phyloP scores from a whole-genome alignment of 2,329 filamentous ascomycete species.

The Ophiostoma himal-ulmi region DNA sequence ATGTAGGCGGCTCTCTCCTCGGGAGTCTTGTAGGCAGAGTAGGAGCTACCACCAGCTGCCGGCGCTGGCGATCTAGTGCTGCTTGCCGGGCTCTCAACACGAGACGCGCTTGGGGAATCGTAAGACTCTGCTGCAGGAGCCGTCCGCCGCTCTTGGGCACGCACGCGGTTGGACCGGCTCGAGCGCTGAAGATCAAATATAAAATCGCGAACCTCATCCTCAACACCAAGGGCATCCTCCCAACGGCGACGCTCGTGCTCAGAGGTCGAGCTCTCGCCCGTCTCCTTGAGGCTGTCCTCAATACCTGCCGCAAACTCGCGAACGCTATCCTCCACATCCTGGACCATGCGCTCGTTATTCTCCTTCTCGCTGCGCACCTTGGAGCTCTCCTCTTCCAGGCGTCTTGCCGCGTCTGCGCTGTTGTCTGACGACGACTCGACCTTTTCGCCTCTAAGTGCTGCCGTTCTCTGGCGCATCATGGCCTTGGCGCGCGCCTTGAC shows the following conservation, averaged over 20 bases:
- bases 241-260: constrained; percentile 90
- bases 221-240: constrained; percentile 93
- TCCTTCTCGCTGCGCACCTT: constrained; percentile 79
- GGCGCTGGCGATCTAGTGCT: constrained; percentile 46
- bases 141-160: constrained; percentile 49
- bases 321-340: constrained; percentile 93
- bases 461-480: constrained; percentile 97
- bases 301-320: constrained; percentile 78
- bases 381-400: constrained; percentile 81
- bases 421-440: constrained; percentile 59
- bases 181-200: constrained; percentile 92
- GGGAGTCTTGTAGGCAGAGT: constrained; percentile 79
- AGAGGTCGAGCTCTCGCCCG: constrained; percentile 64
- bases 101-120: constrained; percentile 27
- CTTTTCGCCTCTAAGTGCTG: constrained; percentile 82
- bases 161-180: constrained; percentile 68
- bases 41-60: constrained; percentile 57
- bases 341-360: constrained; percentile 92
- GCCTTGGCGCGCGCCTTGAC: constrained; percentile 92
- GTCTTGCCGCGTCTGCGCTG: constrained; percentile 71
- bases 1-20: constrained; percentile 95
- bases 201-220: constrained; percentile 95
- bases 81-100: constrained; percentile 21
- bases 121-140: not conserved
- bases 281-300: constrained; percentile 82